phyloP scores from a whole-genome alignment of 2,329 filamentous ascomycete species.

The Fusarium musae region DNA sequence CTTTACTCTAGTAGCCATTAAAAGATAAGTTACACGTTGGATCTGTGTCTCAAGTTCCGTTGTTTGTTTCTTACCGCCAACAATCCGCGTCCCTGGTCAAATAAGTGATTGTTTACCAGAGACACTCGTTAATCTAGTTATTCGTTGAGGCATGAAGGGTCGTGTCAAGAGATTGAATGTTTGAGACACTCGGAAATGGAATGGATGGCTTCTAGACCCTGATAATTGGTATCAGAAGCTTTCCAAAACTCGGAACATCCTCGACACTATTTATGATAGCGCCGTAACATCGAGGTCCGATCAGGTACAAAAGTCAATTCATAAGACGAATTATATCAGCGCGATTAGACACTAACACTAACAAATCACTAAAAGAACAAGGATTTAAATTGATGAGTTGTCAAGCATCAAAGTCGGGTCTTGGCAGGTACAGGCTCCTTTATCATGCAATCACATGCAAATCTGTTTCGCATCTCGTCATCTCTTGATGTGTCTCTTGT shows the following conservation, averaged over 20 bases:
- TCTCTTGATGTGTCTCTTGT: slow-evolving; percentile 1
- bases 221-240: neutral
- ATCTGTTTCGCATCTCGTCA: slow-evolving; percentile 38
- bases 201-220: neutral
- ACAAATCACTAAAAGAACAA: neutral
- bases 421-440: slow-evolving; percentile 21
- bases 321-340: neutral
- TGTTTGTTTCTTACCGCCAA: neutral
- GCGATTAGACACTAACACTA: neutral
- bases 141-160: slow-evolving; percentile 3
- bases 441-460: slow-evolving; percentile 40
- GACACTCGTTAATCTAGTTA: neutral
- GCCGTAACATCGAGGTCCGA: neutral
- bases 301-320: neutral
- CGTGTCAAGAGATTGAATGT: slow-evolving; percentile 14
- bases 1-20: neutral
- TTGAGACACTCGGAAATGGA: slow-evolving; percentile 16
- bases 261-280: neutral
- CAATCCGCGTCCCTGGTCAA: neutral
- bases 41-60: slow-evolving; percentile 1
- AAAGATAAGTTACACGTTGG: neutral
- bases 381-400: neutral
- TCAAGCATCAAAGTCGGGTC: neutral
- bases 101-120: neutral
- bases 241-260: neutral